Base-by-base conservation (phyloP, 495 filamentous ascomycete genomes). In the Jackrogersella minutella region DNA sequence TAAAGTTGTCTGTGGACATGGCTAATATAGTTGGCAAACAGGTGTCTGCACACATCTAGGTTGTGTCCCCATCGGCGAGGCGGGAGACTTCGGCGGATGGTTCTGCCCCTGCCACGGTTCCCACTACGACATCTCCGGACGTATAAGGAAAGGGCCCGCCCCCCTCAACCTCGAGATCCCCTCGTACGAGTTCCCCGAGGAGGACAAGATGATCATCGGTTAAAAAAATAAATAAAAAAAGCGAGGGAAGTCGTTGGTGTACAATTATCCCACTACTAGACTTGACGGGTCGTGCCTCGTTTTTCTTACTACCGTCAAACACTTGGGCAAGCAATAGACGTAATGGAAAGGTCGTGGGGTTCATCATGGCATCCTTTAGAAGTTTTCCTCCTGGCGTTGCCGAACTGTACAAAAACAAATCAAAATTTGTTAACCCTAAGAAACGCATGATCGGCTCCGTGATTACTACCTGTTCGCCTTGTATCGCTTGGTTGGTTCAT, bases 21-120 rank as follows among this genome's bases (percentile, higher is more conserved):
- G 37, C 59, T 69, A 57, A 74, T 62, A 14, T 62, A 19, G 30
- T 1, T 19, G 41, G 16, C 17, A 6, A 49, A 46, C 64, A 94
- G 91, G 92, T 78, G 93, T 99, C 78, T 99, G 95, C 89, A 99
- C 95, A 73, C 95, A 99, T 80, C 83, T 99, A 73, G 95, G 95
- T 78, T 99, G 95, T 84, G 95, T 99, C 54, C 95, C 95, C 67
- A 98, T 99, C 79, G 95, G 95, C 77, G 95, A 99, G 84, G 90
- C 95, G 63, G 95, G 95, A 77, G 96, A 99, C 78, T 99, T 83
- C 77, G 95, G 95, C 73, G 95, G 95, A 74, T 99, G 95, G 95
- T 99, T 99, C 89, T 99, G 95, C 84, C 95, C 95, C 64, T 99
- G 95, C 89, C 95, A 99, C 86, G 95, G 95, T 77, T 97, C 93